A percentile compares a stretch with the other conserved stretches of the same genome.
Evolutionary conservation across 1,284 basidiomycete genomes (phyloP).

Genomic region (Cutaneotrichosporon cutaneum): DNA sequence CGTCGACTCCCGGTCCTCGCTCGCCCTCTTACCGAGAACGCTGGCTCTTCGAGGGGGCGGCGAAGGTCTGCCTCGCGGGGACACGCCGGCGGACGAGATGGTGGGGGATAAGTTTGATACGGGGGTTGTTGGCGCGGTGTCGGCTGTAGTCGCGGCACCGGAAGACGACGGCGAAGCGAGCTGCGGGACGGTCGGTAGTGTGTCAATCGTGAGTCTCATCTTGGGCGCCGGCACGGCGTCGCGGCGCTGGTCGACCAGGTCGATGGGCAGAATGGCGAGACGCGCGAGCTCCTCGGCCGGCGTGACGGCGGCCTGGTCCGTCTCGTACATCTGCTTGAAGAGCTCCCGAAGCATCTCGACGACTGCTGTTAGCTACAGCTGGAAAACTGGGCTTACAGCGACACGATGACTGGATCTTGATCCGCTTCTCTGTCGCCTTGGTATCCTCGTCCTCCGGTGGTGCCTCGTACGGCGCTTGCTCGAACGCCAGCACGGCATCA

Average conservation of each 20-base stretch:
- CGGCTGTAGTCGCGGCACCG: conserved; percentile 28
- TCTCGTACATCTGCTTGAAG: conserved; percentile 46
- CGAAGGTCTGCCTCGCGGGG: conserved; percentile 13
- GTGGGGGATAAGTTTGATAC: conserved; percentile 15
- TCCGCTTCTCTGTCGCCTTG: conserved; percentile 17
- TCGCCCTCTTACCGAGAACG: conserved; percentile 45
- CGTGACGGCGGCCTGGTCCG: conserved; percentile 39
- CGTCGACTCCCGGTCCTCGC: conserved; percentile 43
- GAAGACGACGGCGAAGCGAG: conserved; percentile 36
- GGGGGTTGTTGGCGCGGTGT: conserved; percentile 18
- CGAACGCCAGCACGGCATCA: conserved; percentile 42
- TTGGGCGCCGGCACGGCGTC: conserved; percentile 23
- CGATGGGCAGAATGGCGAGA: conserved; percentile 42
- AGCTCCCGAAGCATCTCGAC: conserved; percentile 44
- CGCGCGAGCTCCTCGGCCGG: conserved; percentile 51
- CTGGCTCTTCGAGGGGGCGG: conserved; percentile 1
- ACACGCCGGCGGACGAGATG: background rate
- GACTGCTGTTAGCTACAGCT: conserved; percentile 28
- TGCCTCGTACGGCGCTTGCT: background rate
- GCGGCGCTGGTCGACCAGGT: conserved; percentile 16
- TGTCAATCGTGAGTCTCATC: conserved; percentile 18
- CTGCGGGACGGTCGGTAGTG: conserved; percentile 16
- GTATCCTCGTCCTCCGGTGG: background rate
- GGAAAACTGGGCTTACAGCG: conserved; percentile 36
- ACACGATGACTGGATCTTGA: conserved; percentile 26